Conservation (phyloP, 2,329 filamentous ascomycete genomes). For the Plectosphaerella plurivora region DNA sequence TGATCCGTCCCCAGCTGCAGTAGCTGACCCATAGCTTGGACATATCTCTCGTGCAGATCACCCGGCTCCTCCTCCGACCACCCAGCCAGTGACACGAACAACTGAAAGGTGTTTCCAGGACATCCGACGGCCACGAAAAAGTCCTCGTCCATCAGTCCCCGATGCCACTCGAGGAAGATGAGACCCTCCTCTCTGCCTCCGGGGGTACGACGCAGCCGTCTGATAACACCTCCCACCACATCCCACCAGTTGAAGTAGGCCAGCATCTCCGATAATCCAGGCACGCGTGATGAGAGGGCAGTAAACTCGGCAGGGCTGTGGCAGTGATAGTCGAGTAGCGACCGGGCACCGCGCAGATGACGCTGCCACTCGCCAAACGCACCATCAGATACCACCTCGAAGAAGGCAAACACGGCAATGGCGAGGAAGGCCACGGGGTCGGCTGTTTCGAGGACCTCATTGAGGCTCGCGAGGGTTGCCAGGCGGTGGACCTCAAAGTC, state of each 20-base stretch:
- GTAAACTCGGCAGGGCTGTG: slow-evolving; percentile 25
- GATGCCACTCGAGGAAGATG: slow-evolving; percentile 37
- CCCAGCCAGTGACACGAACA: slow-evolving; percentile 27
- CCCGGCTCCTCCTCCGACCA: slow-evolving; percentile 3
- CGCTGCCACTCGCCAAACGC: slow-evolving; percentile 32
- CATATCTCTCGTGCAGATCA: slow-evolving; percentile 11
- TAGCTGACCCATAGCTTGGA: slow-evolving; percentile 20
- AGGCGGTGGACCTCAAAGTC: slow-evolving; percentile 18
- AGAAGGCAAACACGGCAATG: slow-evolving; percentile 37
- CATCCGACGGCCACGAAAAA: slow-evolving; percentile 34
- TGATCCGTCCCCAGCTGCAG: slow-evolving; percentile 12
- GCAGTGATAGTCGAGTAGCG: slow-evolving; percentile 34
- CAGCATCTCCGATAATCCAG: slow-evolving; percentile 30
- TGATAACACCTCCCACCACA: slow-evolving; percentile 19
- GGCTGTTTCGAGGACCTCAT: slow-evolving; percentile 29
- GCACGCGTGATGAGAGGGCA: slow-evolving; percentile 23
- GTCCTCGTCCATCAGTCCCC: slow-evolving; percentile 19
- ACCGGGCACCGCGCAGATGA: slow-evolving; percentile 33
- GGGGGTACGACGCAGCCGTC: neutral
- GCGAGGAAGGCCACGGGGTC: slow-evolving; percentile 36
- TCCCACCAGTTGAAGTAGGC: slow-evolving; percentile 36
- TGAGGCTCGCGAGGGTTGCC: slow-evolving; percentile 29
- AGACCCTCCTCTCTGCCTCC: slow-evolving; percentile 16
- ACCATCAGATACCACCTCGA: slow-evolving; percentile 33
- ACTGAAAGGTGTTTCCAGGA: slow-evolving; percentile 28